Evolutionary conservation across 1,284 basidiomycete species (phyloP).

Genomic region (Cutaneotrichosporon sp.): DNA sequence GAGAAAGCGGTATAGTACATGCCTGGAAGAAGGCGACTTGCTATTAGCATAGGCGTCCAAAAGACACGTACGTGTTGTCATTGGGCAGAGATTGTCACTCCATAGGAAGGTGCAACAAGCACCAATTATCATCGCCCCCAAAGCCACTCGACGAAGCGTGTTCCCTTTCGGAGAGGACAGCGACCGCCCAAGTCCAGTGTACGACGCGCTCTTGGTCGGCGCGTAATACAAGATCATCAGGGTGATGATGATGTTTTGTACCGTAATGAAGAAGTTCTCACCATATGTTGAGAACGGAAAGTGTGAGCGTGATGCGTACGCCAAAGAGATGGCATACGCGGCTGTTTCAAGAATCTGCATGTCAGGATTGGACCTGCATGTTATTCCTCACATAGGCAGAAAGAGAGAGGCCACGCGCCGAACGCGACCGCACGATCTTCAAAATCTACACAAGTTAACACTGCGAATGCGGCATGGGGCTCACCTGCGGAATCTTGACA

Average conservation of each 20-base stretch:
- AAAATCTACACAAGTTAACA: constrained; percentile 45
- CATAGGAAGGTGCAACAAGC: constrained; percentile 53
- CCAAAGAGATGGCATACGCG: constrained; percentile 76
- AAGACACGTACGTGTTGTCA: constrained; percentile 31
- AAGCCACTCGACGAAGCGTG: background rate
- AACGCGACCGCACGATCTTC: constrained; percentile 56
- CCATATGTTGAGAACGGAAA: constrained; percentile 96
- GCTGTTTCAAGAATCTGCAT: constrained; percentile 64
- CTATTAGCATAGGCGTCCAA: background rate
- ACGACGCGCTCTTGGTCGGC: constrained; percentile 5
- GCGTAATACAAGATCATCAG: constrained; percentile 65
- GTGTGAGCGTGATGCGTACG: constrained; percentile 73
- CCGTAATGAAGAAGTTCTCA: constrained; percentile 80
- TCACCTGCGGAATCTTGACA: constrained; percentile 88
- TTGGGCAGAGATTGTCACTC: constrained; percentile 39
- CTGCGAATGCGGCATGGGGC: constrained; percentile 52
- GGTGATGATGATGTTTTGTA: constrained; percentile 77
- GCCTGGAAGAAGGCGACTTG: constrained; percentile 61
- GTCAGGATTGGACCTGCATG: background rate
- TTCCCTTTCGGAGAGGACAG: background rate
- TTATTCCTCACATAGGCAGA: constrained; percentile 58
- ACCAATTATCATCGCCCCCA: constrained; percentile 49
- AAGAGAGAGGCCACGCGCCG: constrained; percentile 76
- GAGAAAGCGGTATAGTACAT: constrained; percentile 72
- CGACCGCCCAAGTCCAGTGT: constrained; percentile 9